Percentiles rank a stretch among this genome's conserved stretches.
These are phyloP conservation scores for Populus ilicifolia DNA, from an alignment of 345 rosid species.

Conservation along the genomic window DNA sequence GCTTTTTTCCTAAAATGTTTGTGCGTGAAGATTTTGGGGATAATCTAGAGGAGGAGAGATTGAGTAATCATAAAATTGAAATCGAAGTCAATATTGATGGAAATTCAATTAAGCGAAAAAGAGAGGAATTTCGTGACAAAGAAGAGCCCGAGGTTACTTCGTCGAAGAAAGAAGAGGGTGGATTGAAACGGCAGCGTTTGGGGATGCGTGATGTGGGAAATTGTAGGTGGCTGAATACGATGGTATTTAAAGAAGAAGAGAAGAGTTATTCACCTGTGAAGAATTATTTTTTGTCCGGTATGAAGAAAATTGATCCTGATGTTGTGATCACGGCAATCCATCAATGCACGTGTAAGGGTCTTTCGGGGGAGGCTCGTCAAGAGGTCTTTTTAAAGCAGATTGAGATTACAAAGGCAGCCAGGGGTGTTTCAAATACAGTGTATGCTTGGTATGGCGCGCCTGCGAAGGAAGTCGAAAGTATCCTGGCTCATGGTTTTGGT, in stretches of 20 bases:
- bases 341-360: conserved; percentile 21
- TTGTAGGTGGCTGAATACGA: conserved; percentile 28
- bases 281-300: conserved; percentile 28
- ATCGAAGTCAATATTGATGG: conserved; percentile 14
- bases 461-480: conserved; percentile 16
- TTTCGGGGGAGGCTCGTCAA: conserved; percentile 27
- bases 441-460: conserved; percentile 49
- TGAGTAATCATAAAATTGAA: conserved; percentile 5
- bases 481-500: conserved; percentile 44
- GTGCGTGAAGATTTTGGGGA: conserved; percentile 12
- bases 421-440: conserved; percentile 27
- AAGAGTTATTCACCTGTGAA: conserved; percentile 11
- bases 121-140: conserved; percentile 2
- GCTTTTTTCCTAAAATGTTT: conserved; percentile 35
- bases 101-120: conserved; percentile 25
- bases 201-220: neutral
- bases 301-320: conserved; percentile 18
- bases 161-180: conserved; percentile 13
- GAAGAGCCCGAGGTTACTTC: conserved; percentile 34
- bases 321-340: conserved; percentile 34
- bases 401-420: conserved; percentile 21
- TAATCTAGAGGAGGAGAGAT: neutral
- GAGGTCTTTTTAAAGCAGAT: conserved; percentile 33
- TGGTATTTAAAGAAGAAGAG: conserved; percentile 26
- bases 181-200: conserved; percentile 22